These are phyloP conservation scores for Agastache rugosa DNA, from an alignment of 257 asterid species.

Conservation along the genomic window DNA sequence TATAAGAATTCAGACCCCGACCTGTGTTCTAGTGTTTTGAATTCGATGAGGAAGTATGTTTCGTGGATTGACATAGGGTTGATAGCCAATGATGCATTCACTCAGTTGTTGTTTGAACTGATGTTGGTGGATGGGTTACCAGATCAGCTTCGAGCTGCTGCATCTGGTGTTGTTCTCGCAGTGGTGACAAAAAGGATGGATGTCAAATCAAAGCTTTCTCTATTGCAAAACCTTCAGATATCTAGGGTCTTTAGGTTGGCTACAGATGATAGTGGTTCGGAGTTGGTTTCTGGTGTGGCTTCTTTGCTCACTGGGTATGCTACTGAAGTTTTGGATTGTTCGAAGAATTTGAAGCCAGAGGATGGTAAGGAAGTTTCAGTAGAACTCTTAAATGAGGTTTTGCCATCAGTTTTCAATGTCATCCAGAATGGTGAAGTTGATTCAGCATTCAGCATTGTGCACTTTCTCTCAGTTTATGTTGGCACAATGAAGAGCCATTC, in stretches of 20 bases:
- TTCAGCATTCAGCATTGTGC: conserved; percentile 72
- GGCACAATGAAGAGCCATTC: conserved; percentile 80
- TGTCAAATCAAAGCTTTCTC: conserved; percentile 67
- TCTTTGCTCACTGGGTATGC: conserved; percentile 89
- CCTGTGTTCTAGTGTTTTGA: conserved; percentile 73
- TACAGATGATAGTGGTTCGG: conserved; percentile 61
- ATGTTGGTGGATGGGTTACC: conserved; percentile 66
- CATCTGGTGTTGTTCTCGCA: conserved; percentile 74
- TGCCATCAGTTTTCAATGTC: conserved; percentile 83
- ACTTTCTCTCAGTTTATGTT: conserved; percentile 86
- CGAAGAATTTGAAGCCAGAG: conserved; percentile 61
- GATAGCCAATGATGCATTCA: conserved; percentile 75
- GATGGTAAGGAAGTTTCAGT: conserved; percentile 64
- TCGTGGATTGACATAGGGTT: conserved; percentile 95
- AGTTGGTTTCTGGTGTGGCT: conserved; percentile 69
- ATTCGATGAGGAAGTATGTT: conserved; percentile 73
- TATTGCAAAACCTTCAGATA: conserved; percentile 75
- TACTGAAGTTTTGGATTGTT: conserved; percentile 80
- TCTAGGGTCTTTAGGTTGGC: conserved; percentile 79
- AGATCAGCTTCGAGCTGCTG: conserved; percentile 76
- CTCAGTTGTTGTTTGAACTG: conserved; percentile 71
- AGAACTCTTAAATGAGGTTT: conserved; percentile 83
- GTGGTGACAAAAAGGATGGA: conserved; percentile 93
- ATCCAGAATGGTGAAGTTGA: conserved; percentile 76
- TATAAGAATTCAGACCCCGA: conserved; percentile 74